These are phyloP conservation scores for Pinus albicaulis DNA, from an alignment of 75 land plant species.

Conservation along the genomic window DNA sequence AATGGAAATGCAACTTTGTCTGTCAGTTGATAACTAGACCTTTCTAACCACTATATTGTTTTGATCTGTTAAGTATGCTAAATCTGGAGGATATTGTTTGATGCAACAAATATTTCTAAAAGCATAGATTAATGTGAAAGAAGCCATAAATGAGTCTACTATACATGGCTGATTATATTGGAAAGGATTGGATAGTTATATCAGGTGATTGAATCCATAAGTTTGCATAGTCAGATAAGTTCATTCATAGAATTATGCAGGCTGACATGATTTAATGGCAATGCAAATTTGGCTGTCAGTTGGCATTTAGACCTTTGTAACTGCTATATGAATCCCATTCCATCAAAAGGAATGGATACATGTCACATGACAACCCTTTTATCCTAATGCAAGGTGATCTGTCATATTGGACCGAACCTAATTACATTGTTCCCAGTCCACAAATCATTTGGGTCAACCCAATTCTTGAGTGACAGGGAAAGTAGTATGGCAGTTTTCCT, in stretches of 20 bases:
- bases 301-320: neutral
- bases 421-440: neutral
- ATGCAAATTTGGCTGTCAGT: neutral
- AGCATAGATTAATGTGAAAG: neutral
- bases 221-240: neutral
- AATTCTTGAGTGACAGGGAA: neutral
- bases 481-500: neutral
- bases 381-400: conserved; percentile 4
- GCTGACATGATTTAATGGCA: neutral
- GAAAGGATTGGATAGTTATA: neutral
- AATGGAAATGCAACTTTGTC: no score
- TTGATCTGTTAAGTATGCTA: no score
- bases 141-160: neutral
- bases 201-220: neutral
- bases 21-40: neutral
- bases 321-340: neutral
- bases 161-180: neutral
- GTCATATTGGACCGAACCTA: neutral
- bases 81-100: neutral
- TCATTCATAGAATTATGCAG: neutral
- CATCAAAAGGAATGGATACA: neutral
- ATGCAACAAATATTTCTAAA: neutral
- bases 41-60: neutral
- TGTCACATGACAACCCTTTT: neutral
- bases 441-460: neutral